Conservation (phyloP, 306 rosid species). For the Ceratonia siliqua region DNA sequence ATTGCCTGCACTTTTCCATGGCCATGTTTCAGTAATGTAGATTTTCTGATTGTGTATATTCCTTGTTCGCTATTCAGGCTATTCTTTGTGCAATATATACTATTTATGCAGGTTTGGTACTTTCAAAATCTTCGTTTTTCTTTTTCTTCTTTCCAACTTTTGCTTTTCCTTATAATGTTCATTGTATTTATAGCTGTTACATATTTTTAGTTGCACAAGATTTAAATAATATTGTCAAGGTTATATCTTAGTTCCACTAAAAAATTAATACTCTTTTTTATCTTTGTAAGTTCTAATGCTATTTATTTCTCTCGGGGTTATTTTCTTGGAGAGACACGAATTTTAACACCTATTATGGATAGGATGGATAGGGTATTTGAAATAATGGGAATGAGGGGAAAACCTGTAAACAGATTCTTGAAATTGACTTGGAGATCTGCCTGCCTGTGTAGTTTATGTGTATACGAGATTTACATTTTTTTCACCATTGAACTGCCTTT, state of each 20-base stretch:
- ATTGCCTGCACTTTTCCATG: neutral
- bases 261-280: neutral
- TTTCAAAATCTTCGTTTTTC: neutral
- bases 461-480: neutral
- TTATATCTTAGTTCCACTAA: no score
- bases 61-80: neutral
- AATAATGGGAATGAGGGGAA: neutral
- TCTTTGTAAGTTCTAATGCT: neutral
- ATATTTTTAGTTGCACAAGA: neutral
- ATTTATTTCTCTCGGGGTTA: neutral
- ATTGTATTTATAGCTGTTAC: neutral
- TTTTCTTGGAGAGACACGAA: neutral
- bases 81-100: neutral
- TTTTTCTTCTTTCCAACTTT: neutral
- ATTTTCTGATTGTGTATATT: slow-evolving; percentile 18
- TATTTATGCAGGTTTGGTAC: slow-evolving; percentile 45
- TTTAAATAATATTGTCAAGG: no score
- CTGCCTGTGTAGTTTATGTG: neutral
- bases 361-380: neutral
- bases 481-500: neutral
- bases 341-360: neutral
- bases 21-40: neutral
- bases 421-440: no score
- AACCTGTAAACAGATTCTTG: neutral
- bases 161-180: neutral